Conservation (phyloP, 169 alveolate genomes). For the Plasmodium coatneyi region DNA sequence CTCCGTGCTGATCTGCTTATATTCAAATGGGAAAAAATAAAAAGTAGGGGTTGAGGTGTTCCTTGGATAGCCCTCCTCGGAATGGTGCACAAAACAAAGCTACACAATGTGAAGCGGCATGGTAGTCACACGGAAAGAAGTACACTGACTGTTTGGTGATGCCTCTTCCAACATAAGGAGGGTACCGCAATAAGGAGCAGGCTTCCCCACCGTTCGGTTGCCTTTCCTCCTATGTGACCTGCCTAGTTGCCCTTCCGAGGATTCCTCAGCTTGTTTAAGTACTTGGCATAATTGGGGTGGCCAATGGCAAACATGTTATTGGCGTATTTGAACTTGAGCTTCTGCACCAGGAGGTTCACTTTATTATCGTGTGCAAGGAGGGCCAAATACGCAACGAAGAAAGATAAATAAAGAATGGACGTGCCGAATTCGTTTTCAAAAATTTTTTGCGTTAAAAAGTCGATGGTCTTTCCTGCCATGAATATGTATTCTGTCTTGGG, state of each 20-base stretch:
- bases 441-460: constrained; percentile 56
- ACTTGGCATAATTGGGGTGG: constrained; percentile 50
- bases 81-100: neutral
- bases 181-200: no score
- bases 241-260: neutral
- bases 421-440: constrained; percentile 74
- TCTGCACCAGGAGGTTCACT: constrained; percentile 52
- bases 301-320: constrained; percentile 57
- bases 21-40: neutral
- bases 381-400: constrained; percentile 66
- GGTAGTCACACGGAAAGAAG: neutral
- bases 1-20: neutral
- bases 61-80: neutral
- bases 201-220: no score
- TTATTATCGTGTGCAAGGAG: constrained; percentile 63
- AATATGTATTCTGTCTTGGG: constrained; percentile 65
- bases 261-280: neutral
- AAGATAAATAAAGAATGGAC: constrained; percentile 41
- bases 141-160: neutral
- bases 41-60: neutral
- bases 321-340: constrained; percentile 30
- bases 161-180: neutral
- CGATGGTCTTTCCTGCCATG: constrained; percentile 67
- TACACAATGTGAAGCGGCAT: neutral
- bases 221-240: no score